phyloP scores from a whole-genome alignment of 2,329 filamentous ascomycete species.

The Bretziella fagacearum region DNA sequence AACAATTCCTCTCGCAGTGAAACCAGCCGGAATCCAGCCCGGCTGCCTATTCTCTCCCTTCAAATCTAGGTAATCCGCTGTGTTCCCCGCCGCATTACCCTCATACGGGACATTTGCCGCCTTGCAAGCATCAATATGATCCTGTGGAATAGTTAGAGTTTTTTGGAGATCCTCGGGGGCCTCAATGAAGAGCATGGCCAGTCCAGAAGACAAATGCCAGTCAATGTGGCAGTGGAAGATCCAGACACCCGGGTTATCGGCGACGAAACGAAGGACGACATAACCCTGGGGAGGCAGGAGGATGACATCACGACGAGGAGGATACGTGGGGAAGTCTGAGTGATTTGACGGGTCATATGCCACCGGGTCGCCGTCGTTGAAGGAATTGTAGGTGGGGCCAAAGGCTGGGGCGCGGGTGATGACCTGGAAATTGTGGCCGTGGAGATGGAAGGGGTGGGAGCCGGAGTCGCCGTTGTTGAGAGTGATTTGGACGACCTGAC shows the following conservation, averaged over 20 bases:
- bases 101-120: conserved; percentile 25
- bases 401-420: conserved; percentile 18
- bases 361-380: conserved; percentile 17
- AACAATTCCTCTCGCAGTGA: conserved; percentile 53
- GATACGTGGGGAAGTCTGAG: conserved; percentile 23
- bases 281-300: conserved; percentile 31
- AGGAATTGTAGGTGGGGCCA: conserved; percentile 12
- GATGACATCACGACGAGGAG: conserved; percentile 32
- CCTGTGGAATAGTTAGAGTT: conserved; percentile 36
- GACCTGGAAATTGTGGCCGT: conserved; percentile 43
- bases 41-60: conserved; percentile 32
- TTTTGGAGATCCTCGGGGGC: conserved; percentile 28
- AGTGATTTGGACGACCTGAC: conserved; percentile 37
- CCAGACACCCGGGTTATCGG: conserved; percentile 31
- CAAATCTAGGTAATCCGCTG: conserved; percentile 33
- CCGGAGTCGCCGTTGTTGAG: conserved; percentile 41
- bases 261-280: conserved; percentile 29
- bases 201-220: conserved; percentile 32
- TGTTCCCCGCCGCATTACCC: conserved; percentile 47
- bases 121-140: conserved; percentile 27
- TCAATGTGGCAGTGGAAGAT: conserved; percentile 33
- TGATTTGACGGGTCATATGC: conserved; percentile 24
- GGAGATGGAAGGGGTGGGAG: conserved; percentile 48
- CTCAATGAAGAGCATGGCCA: conserved; percentile 22
- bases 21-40: conserved; percentile 46